phyloP scores from a whole-genome alignment of 345 rosid species.

The Eucalyptus dawsonii region DNA sequence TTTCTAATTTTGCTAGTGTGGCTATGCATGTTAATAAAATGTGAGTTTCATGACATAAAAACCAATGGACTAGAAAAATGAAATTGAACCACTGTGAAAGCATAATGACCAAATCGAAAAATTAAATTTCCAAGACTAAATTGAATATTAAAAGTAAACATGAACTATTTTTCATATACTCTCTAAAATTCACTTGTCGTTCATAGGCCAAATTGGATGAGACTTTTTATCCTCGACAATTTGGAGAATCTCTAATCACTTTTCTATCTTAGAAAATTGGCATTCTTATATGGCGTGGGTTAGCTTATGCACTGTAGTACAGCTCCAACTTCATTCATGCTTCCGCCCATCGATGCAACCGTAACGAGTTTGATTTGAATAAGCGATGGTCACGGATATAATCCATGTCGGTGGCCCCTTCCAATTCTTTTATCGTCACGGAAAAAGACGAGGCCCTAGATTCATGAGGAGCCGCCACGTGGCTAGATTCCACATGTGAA shows the following conservation, averaged over 20 bases:
- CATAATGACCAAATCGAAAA: not conserved
- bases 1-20: not conserved
- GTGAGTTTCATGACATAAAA: not conserved
- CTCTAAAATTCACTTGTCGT: not conserved
- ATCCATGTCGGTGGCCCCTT: not conserved
- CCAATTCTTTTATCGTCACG: not conserved
- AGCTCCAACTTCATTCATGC: not conserved
- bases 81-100: fast-evolving
- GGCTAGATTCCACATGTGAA: not conserved
- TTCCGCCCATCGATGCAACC: fast-evolving
- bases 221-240: fast-evolving
- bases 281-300: fast-evolving
- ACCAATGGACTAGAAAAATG: not conserved
- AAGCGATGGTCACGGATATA: fast-evolving
- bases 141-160: not conserved
- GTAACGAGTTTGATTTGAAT: not conserved
- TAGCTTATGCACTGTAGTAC: fast-evolving
- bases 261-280: fast-evolving
- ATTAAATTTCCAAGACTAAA: too few relatives aligned
- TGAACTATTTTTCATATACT: fast-evolving
- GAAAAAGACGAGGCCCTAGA: not conserved
- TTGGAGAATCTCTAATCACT: fast-evolving
- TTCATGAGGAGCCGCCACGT: not conserved
- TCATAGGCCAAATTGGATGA: not conserved
- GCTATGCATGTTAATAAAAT: not conserved